Conservation (phyloP, 345 rosid species). For the Linum usitatissimum region DNA sequence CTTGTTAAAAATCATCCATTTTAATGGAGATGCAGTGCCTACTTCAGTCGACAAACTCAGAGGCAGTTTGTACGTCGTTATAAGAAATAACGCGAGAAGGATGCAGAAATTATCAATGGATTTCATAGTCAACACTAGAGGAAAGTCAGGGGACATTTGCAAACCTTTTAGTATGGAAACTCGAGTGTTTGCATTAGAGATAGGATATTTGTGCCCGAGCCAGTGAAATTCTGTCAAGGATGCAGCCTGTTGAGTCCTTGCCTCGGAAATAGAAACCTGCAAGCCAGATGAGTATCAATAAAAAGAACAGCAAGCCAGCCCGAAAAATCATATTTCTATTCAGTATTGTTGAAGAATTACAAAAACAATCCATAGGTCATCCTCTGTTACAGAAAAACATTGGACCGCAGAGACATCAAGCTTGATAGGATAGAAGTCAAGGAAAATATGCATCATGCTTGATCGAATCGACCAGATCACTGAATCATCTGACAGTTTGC, state of each 20-base stretch:
- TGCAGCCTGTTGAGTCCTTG: slow-evolving; percentile 95
- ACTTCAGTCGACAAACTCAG: neutral
- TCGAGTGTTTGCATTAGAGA: slow-evolving; percentile 87
- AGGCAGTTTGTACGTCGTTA: neutral
- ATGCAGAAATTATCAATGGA: neutral
- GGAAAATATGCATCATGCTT: neutral
- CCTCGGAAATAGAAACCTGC: slow-evolving; percentile 97
- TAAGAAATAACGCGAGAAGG: no score
- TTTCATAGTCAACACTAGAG: neutral
- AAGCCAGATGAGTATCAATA: slow-evolving; percentile 6
- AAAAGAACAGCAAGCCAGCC: neutral
- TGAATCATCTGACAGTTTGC: neutral
- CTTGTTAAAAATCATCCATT: neutral
- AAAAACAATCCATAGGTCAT: no score
- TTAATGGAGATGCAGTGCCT: neutral
- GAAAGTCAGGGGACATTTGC: slow-evolving; percentile 2
- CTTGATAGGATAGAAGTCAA: neutral
- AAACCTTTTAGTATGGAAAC: slow-evolving; percentile 88
- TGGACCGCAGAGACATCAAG: neutral
- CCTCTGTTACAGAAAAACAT: neutral
- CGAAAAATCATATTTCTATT: no score
- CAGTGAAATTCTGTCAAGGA: slow-evolving; percentile 89
- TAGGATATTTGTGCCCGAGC: slow-evolving; percentile 91
- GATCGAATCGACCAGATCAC: neutral
- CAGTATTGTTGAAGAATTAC: no score